Evolutionary conservation across 805 yeast species (phyloP).

Genomic region (Cyberlindnera samutprakarnensis): DNA sequence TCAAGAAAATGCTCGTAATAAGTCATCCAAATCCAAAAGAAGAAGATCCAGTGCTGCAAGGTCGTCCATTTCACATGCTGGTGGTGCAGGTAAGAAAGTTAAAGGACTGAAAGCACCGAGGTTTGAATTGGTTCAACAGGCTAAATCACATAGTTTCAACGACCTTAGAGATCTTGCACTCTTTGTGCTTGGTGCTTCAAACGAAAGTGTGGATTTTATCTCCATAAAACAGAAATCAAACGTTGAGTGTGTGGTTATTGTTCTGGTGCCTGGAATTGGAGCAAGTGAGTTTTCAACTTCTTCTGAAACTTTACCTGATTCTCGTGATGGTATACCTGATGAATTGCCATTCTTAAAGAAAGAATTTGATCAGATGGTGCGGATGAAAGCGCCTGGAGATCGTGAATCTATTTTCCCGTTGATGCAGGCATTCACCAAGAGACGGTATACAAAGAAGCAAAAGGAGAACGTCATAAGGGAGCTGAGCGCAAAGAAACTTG

Average conservation of each 20-base stretch:
- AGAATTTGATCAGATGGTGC: slow-evolving; percentile 37
- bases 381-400: slow-evolving; percentile 60
- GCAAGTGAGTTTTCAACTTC: slow-evolving; percentile 34
- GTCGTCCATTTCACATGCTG: neutral
- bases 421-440: slow-evolving; percentile 44
- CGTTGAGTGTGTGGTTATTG: slow-evolving; percentile 46
- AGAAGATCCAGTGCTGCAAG: slow-evolving; percentile 22
- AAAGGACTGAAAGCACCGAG: slow-evolving; percentile 21
- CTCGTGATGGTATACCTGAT: slow-evolving; percentile 1
- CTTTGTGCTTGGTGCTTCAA: slow-evolving; percentile 24
- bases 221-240: slow-evolving; percentile 37
- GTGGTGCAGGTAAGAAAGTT: slow-evolving; percentile 25
- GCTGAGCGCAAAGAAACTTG: slow-evolving; percentile 27
- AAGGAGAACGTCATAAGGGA: slow-evolving; percentile 30
- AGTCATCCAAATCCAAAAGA: slow-evolving; percentile 10
- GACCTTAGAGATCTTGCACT: slow-evolving; percentile 20
- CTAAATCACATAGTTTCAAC: slow-evolving; percentile 9
- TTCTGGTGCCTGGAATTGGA: slow-evolving; percentile 61
- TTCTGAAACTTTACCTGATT: slow-evolving; percentile 3
- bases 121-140: slow-evolving; percentile 28
- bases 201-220: slow-evolving; percentile 38
- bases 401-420: slow-evolving; percentile 48
- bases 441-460: slow-evolving; percentile 53
- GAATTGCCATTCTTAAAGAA: slow-evolving; percentile 23
- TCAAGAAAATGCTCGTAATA: slow-evolving; percentile 1